Base-by-base conservation (phyloP, 495 filamentous ascomycete genomes). In the Poronia punctata region DNA sequence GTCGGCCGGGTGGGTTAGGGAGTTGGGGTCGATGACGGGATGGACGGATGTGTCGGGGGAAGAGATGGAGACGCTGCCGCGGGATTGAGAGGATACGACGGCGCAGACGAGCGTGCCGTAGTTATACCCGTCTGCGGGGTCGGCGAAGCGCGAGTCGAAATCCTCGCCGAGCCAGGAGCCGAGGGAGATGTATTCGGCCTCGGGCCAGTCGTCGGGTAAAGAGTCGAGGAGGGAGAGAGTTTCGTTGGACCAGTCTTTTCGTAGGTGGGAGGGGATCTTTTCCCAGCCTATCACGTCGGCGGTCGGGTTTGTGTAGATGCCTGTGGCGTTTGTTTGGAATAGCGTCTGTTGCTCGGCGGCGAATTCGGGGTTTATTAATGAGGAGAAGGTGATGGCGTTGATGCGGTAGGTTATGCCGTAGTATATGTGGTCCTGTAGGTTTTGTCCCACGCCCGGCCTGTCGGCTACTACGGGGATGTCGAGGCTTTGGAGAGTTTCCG, bases 151-250 rank as follows among this genome's bases (percentile, higher is more conserved):
- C 3, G 64, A 65, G 11, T 54, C 63, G 14, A 65, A 62, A 33
- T 61, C 65, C 29, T 69, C 54, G 25, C 71, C 66, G 17, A 65
- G 52, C 34, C 72, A 72, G 23, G 46, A 56, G 41, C 64, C 57
- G 36, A 67, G 61, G 0, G 61, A 56, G 16, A 70, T 31, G 37
- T 62, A 67, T 30, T 80, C 74, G 16, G 75, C 44, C 25, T 82
- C 76, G 1, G 78, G 78, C 72, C 70, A 79, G 43, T 78, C 74
- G 3, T 43, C 20, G 0, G 76, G 71, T 24, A 71, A 70, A 35
- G 49, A 44, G 8, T 54, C 41, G 0, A 79, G 66, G 22, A 52
- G 54, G 0, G 40, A 20, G n/a, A 27, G 18, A 28, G 60, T 57
- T 21, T 59, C 27, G 5, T 52, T 36, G 16, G 40, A 48, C 28